phyloP scores from a whole-genome alignment of 1,284 basidiomycete species.

The Marasmius tenuissimus region DNA sequence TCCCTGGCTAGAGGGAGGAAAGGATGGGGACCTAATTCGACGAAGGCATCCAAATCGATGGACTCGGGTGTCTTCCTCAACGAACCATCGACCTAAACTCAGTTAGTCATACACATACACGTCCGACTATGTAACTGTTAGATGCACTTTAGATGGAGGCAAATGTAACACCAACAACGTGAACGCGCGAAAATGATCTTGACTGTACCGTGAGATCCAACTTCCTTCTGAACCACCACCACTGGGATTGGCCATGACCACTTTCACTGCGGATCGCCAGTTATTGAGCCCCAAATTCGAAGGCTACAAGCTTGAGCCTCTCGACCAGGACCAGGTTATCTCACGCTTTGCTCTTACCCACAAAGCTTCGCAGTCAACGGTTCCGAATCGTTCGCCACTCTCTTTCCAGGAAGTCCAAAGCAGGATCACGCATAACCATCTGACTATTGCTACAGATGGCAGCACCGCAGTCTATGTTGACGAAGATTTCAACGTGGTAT shows the following conservation, averaged over 20 bases:
- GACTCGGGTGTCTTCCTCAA: background rate
- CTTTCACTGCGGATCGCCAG: conserved; percentile 11
- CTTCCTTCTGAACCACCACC: background rate
- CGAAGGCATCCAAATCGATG: background rate
- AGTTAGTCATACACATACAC: no score
- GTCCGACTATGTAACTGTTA: no score
- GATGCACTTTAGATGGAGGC: no score
- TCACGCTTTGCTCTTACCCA: conserved; percentile 50
- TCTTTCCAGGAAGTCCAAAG: conserved; percentile 82
- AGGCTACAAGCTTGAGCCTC: conserved; percentile 72
- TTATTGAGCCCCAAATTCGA: conserved; percentile 85
- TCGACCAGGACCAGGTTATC: conserved; percentile 56
- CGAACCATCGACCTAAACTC: no score
- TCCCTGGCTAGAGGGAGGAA: conserved; percentile 65
- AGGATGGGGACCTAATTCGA: conserved; percentile 46
- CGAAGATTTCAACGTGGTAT: conserved; percentile 59
- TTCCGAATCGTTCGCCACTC: conserved; percentile 58
- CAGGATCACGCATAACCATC: conserved; percentile 85
- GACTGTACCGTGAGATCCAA: background rate
- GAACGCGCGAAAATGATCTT: background rate
- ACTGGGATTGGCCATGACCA: conserved; percentile 4
- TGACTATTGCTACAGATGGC: conserved; percentile 49
- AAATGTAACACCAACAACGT: background rate
- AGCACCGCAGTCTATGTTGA: conserved; percentile 72
- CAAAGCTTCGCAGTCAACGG: conserved; percentile 58